Evolutionary conservation across 768 basidiomycete species (phyloP), one percentile per base, ranked within the genome.

Genomic region (Xerocomellus dryophilus): DNA sequence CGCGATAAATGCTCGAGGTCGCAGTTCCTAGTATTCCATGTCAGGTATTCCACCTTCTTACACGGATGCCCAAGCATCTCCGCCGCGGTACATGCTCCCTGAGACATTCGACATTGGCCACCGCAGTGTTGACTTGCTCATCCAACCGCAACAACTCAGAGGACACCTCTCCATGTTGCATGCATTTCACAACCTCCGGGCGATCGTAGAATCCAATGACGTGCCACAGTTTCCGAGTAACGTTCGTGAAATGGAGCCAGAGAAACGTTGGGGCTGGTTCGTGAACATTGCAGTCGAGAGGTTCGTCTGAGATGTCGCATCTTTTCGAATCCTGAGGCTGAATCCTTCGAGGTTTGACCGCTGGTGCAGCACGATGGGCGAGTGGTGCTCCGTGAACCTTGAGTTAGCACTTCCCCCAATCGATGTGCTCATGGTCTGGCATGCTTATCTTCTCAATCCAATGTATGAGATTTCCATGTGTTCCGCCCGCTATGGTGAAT

Each of bases 371-470:
- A 44, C 43, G 36, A 53, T 66, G 11, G 38, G 40, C 32, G 20
- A 21, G 39, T 38, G 20, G 44, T 20, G 2, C 25, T 35, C 20
- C 7, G 31, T 35, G 17, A 23, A 43, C 14, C 25, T 50, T 1
- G 59, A 61, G 43, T 44, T 49, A 21, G 39, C 32, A 0, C 45
- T 70, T n/a, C 74, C 75, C 2, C 74, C 74, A 4, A 46, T 76
- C 7, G 74, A 75, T 29, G 74, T 76, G 2, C 57, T 70, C 38
- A 73, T 75, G 73, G 74, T 75, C 4, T 74, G 74, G 69, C 74
- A 75, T 34, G 60, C 74, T 7, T 74, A 76, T 58, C 59, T 71
- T 27, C 69, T 75, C 32, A 75, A 74, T 50, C 74, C 74, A 9
- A 60, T 65, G 74, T 72, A 56, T 2, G 46, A 25, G 12, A 10